Base-by-base conservation (phyloP, 169 alveolate species). In the Plasmodium fragile region DNA sequence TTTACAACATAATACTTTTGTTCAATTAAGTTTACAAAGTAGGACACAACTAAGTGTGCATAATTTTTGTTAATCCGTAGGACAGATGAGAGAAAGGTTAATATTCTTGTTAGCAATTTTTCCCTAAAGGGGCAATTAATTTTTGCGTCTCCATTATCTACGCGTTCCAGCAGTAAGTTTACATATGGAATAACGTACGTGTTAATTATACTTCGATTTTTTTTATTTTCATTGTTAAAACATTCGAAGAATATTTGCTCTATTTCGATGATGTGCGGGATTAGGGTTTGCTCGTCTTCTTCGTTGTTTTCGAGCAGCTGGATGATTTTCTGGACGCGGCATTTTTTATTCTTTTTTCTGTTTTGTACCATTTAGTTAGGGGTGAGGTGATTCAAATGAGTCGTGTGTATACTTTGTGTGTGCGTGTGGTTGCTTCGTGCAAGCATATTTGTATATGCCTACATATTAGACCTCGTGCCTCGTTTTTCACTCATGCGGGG, bases 221-320 rank as follows among this genome's bases (percentile, higher is more conserved):
- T 36, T 36, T 85, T 52, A 45, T 73, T 72, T 52, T 85, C 93
- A 85, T 85, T 85, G 11, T 32, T 85, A 52, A 85, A 73, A 36
- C 93, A 85, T 32, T 73, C 79, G 32, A 85, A 77, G 84, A 85
- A 85, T 72, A 85, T 85, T 36, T 85, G 93, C n/a, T 85, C 93
- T 53, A 85, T 55, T 39, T 85, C 93, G 39, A 73, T 85, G 78
- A 85, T 85, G 43, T 52, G 22, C 28, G 69, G 55, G 65, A 30
- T 34, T 30, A 85, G 45, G 11, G 16, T 77, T 45, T 85, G 43
- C 52, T 85, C 93, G 45, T 55, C 83, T 82, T 82, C 82, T 52
- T 85, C 93, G 39, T 85, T 75, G 34, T 34, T 75, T 53, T 85
- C 93, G 32, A 85, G 93, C 4, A 85, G 39, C 65, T 85, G 73